Evolutionary conservation across 768 basidiomycete genomes (phyloP).

Genomic region (Daedaleopsis nitida): DNA sequence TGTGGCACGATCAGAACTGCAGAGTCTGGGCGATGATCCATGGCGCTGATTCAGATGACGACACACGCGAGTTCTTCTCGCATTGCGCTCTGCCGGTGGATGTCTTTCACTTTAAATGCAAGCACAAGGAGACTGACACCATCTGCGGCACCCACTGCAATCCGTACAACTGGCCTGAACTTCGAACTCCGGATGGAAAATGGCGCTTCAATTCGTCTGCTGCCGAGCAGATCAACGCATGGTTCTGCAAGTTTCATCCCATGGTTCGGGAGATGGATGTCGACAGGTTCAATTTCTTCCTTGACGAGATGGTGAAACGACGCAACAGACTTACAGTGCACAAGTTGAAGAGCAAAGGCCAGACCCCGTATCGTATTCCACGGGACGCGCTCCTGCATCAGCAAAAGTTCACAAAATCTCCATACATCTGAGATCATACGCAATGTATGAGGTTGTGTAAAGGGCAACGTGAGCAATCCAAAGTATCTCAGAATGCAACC

Average conservation of each 20-base stretch:
- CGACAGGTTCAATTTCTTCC: slow-evolving; percentile 28
- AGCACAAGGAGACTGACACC: slow-evolving; percentile 31
- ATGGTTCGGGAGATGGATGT: slow-evolving; percentile 37
- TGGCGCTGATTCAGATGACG: too few relatives aligned
- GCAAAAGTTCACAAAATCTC: too few relatives aligned
- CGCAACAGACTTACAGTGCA: slow-evolving; percentile 14
- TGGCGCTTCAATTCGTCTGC: slow-evolving; percentile 41
- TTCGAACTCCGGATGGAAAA: slow-evolving; percentile 21
- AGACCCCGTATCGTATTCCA: too few relatives aligned
- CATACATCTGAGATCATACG: too few relatives aligned
- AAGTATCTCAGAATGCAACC: too few relatives aligned
- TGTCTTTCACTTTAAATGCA: slow-evolving; percentile 38
- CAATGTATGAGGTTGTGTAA: too few relatives aligned
- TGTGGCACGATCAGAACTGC: slow-evolving; percentile 35
- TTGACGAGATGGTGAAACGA: slow-evolving; percentile 31
- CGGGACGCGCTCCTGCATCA: too few relatives aligned
- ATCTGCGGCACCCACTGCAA: slow-evolving; percentile 35
- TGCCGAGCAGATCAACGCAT: slow-evolving; percentile 39
- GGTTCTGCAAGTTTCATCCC: slow-evolving; percentile 39
- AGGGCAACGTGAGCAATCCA: too few relatives aligned
- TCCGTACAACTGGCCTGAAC: slow-evolving; percentile 30
- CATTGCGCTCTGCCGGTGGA: slow-evolving; percentile 33
- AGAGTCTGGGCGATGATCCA: slow-evolving; percentile 17
- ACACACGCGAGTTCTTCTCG: slow-evolving; percentile 8
- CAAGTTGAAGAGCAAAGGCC: too few relatives aligned